Base-by-base conservation (phyloP, 2,329 filamentous ascomycete species). In the Blumeriella jaapii region DNA sequence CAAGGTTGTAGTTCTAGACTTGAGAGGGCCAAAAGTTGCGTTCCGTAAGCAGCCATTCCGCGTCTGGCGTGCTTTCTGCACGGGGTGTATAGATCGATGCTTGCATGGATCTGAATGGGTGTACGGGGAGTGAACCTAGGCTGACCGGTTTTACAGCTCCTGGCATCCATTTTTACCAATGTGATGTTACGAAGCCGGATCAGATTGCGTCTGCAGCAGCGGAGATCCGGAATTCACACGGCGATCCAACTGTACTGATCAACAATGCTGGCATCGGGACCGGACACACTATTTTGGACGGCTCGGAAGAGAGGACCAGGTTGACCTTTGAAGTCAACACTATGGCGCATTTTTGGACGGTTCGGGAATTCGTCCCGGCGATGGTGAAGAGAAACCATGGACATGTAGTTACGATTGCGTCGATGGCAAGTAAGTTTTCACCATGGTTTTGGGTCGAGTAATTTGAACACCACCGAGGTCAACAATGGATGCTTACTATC, bases 291-390 rank as follows among this genome's bases (percentile, higher is more conserved):
- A 67, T 85, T 41, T 62, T 84, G 20, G 63, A 67, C 17, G 56
- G 64, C 15, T 63, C 64, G 3, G 69, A 75, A 34, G 59, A 59
- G 6, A 67, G 73, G 44, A 65, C 79, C 41, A 69, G 69, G 27
- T 68, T 73, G 47, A 78, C 74, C 29, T 82, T 83, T 55, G 74
- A 76, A 41, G 74, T 85, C 47, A 85, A 85, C 58, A 63, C 73
- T 0, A 56, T 84, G 29, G 64, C 74, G 2, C 78, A 79, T 58
- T 82, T 72, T 61, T 74, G 68, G 62, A 65, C 74, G 12, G 59
- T 67, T 3, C 68, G 71, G 51, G 68, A 76, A 34, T 83, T 84
- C 56, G 60, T 86, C 1, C 80, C 80, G 0, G 56, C 60, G 45
- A 81, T 85, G 69, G 57, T 80, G 36, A 55, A 59, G 15, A 56